phyloP scores from a whole-genome alignment of 148 eudicot species.

The Simmondsia chinensis region DNA sequence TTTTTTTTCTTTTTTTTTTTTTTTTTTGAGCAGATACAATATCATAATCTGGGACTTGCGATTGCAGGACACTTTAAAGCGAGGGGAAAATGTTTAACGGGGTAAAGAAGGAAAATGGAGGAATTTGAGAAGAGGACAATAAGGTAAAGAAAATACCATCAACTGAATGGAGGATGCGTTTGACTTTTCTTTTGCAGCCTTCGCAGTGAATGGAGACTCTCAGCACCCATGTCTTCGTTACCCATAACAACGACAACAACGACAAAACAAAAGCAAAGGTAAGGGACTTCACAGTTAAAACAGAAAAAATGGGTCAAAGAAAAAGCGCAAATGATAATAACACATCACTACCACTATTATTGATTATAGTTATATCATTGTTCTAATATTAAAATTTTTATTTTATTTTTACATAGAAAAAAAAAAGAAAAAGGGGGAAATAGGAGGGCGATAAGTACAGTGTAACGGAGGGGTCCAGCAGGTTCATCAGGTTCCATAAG shows the following conservation, averaged over 20 bases:
- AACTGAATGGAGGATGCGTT: conserved; percentile 41
- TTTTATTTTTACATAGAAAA: too few species aligned
- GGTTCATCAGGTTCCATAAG: conserved; percentile 17
- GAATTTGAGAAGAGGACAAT: background rate
- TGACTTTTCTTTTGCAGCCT: conserved; percentile 74
- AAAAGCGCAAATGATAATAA: background rate
- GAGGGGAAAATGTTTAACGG: background rate
- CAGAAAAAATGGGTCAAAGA: background rate
- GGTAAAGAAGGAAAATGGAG: background rate
- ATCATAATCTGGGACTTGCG: too few species aligned
- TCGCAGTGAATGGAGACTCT: conserved; percentile 76
- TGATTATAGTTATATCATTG: too few species aligned
- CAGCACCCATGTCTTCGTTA: conserved; percentile 47
- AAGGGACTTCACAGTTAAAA: background rate
- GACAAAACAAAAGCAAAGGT: background rate
- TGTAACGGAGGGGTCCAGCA: conserved; percentile 22
- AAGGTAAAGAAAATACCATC: conserved; percentile 29
- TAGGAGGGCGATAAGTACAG: too few species aligned
- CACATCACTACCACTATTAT: too few species aligned
- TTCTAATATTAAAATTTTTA: too few species aligned
- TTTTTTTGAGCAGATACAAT: too few species aligned
- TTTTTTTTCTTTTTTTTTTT: too few species aligned
- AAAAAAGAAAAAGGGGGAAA: too few species aligned
- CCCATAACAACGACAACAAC: background rate
- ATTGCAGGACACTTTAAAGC: too few species aligned